Conservation (phyloP, 2,329 filamentous ascomycete genomes). For the Apiospora pterosperma region DNA sequence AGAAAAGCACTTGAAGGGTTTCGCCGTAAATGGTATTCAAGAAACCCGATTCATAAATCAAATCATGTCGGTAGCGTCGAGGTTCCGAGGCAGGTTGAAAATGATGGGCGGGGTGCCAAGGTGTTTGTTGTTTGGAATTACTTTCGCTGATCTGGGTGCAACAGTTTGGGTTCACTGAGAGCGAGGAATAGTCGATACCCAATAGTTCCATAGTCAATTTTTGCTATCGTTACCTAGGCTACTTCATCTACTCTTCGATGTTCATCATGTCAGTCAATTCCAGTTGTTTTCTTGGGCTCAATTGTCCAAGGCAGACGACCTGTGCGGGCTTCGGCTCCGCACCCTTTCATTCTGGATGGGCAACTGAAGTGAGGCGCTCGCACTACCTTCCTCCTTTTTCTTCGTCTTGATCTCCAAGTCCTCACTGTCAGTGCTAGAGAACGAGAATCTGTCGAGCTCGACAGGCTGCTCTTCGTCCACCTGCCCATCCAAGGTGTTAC, state of each 20-base stretch:
- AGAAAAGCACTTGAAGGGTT: background rate
- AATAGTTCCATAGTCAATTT: background rate
- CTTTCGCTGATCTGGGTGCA: background rate
- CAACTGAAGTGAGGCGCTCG: background rate
- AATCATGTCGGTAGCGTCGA: background rate
- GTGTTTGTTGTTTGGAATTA: background rate
- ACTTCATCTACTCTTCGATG: too few species aligned
- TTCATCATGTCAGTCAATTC: background rate
- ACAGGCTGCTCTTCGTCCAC: conserved; percentile 1
- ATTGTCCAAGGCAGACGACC: background rate
- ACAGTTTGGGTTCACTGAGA: background rate
- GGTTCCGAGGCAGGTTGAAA: background rate
- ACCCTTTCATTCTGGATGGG: background rate
- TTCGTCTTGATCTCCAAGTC: background rate
- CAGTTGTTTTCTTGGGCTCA: background rate
- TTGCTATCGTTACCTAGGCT: background rate
- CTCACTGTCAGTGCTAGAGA: background rate
- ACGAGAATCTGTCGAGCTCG: background rate
- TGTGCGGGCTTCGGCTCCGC: conserved; percentile 3
- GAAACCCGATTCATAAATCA: background rate
- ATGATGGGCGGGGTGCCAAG: background rate
- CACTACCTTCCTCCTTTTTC: background rate
- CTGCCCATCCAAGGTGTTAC: conserved; percentile 7
- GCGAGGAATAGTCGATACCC: background rate
- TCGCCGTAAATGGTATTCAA: background rate